These are phyloP conservation scores for Phlebiopsis flavidoalba DNA, from an alignment of 768 basidiomycete species.

Conservation along the genomic window DNA sequence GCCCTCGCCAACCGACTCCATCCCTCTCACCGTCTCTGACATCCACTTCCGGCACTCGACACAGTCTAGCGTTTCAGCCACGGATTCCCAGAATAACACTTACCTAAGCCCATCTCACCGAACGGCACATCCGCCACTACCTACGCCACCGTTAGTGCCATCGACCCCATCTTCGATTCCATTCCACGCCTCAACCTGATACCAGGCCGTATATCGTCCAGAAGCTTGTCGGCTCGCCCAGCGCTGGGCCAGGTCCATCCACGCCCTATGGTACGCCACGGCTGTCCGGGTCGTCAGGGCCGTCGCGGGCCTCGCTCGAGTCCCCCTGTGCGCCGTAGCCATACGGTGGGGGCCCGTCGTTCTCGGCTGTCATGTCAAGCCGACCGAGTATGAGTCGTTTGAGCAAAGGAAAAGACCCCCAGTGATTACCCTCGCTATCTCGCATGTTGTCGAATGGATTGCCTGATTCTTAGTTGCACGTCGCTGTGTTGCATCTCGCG, in stretches of 20 bases:
- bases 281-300: conserved; percentile 8
- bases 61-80: conserved; percentile 19
- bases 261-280: conserved; percentile 15
- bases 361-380: not conserved
- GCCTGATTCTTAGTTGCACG: not conserved
- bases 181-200: conserved; percentile 13
- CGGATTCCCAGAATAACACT: conserved; percentile 21
- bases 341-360: not conserved
- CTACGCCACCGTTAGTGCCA: conserved; percentile 14
- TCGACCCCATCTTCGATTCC: conserved; percentile 15
- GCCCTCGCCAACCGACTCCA: conserved; percentile 30
- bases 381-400: not conserved
- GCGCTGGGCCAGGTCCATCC: conserved; percentile 2
- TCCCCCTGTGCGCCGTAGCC: conserved; percentile 1
- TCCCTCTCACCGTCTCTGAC: conserved; percentile 30
- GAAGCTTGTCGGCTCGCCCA: conserved; percentile 20
- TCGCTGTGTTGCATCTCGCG: not conserved
- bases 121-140: conserved; percentile 17
- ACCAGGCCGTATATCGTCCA: conserved; percentile 30
- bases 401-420: not conserved
- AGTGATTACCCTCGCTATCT: not conserved
- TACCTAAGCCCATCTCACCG: conserved; percentile 14
- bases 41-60: conserved; percentile 32
- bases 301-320: not conserved
- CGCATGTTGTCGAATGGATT: not conserved